phyloP scores from a whole-genome alignment of 768 basidiomycete genomes.

The Leccinum broughii region DNA sequence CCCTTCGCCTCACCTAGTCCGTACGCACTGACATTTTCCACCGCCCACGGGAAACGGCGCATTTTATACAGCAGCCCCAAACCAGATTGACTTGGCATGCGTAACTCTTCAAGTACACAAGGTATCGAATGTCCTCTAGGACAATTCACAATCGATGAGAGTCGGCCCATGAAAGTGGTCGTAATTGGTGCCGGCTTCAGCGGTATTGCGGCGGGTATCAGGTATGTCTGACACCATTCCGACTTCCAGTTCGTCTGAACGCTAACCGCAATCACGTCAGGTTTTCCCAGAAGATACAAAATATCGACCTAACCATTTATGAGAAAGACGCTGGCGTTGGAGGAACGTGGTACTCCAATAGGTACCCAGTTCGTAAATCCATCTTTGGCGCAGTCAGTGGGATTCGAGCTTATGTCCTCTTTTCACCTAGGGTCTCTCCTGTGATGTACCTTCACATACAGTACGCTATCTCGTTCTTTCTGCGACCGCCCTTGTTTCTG shows the following conservation, averaged over 20 bases:
- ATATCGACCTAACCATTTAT: constrained; percentile 56
- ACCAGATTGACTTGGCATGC: neutral
- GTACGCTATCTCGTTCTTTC: constrained; percentile 35
- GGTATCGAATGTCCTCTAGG: neutral
- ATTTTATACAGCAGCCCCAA: neutral
- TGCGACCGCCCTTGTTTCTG: neutral
- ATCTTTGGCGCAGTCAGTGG: neutral
- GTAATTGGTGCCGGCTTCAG: neutral
- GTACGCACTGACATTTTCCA: neutral
- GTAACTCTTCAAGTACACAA: neutral
- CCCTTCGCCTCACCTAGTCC: neutral
- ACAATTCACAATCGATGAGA: neutral
- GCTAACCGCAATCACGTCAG: neutral
- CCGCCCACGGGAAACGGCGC: neutral
- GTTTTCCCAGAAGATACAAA: constrained; percentile 28
- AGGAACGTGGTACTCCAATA: constrained; percentile 61
- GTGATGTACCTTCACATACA: constrained; percentile 59
- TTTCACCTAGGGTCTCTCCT: constrained; percentile 49
- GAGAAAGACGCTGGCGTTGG: constrained; percentile 61
- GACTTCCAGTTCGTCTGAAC: neutral
- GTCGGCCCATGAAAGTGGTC: neutral
- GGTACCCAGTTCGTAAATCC: constrained; percentile 45
- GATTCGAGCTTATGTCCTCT: neutral
- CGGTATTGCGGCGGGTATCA: neutral
- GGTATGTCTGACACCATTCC: neutral